A percentile compares a stretch with the other conserved stretches of the same genome.
phyloP scores from a whole-genome alignment of 805 yeast genomes.

The Wickerhamomyces ciferrii region DNA sequence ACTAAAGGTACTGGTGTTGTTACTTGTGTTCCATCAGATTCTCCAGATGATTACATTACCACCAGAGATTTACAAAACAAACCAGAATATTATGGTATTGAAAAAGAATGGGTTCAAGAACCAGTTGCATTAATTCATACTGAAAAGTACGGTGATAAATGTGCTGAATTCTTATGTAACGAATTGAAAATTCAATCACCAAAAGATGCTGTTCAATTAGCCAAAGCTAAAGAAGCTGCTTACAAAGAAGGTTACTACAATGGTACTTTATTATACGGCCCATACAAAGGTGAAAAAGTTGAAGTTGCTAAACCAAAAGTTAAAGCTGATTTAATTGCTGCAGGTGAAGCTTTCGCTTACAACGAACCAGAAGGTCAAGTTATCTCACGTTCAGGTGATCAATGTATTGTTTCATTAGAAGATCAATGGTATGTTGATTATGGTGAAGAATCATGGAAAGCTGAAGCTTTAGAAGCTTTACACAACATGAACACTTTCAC shows the following conservation, averaged over 20 bases:
- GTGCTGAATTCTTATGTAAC: constrained; percentile 81
- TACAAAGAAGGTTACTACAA: constrained; percentile 96
- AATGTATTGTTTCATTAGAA: constrained; percentile 92
- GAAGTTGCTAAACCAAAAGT: constrained; percentile 88
- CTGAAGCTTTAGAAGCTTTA: constrained; percentile 74
- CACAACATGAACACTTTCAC: constrained; percentile 71
- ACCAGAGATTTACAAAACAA: constrained; percentile 78
- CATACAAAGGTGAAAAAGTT: constrained; percentile 83
- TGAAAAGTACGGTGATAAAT: constrained; percentile 79
- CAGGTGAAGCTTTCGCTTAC: constrained; percentile 82
- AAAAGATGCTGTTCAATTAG: constrained; percentile 80
- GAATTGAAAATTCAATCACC: constrained; percentile 92
- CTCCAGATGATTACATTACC: constrained; percentile 95
- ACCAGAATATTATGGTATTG: constrained; percentile 83
- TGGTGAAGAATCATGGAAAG: constrained; percentile 91
- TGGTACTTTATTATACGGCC: constrained; percentile 77
- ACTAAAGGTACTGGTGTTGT: constrained; percentile 98
- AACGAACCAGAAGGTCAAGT: constrained; percentile 91
- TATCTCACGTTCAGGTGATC: constrained; percentile 93
- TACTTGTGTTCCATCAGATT: constrained; percentile 97
- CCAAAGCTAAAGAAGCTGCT: constrained; percentile 89
- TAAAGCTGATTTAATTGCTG: constrained; percentile 71
- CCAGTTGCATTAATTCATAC: constrained; percentile 73
- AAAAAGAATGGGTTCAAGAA: constrained; percentile 83
- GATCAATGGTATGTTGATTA: constrained; percentile 98